A percentile compares a stretch with the other conserved stretches of the same genome.
Conservation (phyloP, 768 basidiomycete genomes). For the Pulveroboletus sp. region DNA sequence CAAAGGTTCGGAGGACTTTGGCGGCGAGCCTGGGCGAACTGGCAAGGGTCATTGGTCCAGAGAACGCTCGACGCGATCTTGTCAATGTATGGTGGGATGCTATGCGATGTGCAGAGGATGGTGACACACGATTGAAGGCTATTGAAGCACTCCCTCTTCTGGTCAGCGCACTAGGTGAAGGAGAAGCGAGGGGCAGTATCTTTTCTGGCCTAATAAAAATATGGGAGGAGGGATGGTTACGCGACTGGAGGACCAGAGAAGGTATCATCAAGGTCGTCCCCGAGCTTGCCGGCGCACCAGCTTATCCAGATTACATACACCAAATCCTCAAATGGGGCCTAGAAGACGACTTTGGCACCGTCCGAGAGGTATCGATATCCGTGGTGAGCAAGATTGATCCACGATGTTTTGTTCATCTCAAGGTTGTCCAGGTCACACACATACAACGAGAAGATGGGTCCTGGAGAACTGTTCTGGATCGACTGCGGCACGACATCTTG, state of each 20-base stretch:
- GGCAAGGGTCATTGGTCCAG: constrained; percentile 76
- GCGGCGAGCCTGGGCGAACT: constrained; percentile 88
- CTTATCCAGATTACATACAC: constrained; percentile 44
- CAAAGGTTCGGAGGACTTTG: constrained; percentile 70
- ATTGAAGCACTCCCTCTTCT: constrained; percentile 63
- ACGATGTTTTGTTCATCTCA: constrained; percentile 7
- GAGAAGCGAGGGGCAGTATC: constrained; percentile 40
- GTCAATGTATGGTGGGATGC: constrained; percentile 66
- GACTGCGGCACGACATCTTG: constrained; percentile 39
- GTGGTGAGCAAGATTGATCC: constrained; percentile 43
- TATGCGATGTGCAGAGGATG: constrained; percentile 51
- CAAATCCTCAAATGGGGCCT: constrained; percentile 57
- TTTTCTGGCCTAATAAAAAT: constrained; percentile 44
- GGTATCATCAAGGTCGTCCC: constrained; percentile 53
- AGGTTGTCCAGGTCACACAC: constrained; percentile 41
- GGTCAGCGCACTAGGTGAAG: constrained; percentile 44
- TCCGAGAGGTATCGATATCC: constrained; percentile 69
- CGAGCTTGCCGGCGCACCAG: constrained; percentile 42
- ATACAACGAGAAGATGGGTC: constrained; percentile 39
- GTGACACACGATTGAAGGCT: constrained; percentile 65
- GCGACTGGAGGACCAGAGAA: constrained; percentile 80
- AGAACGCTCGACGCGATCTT: constrained; percentile 63
- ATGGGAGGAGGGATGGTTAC: constrained; percentile 58
- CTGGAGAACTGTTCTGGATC: constrained; percentile 32
- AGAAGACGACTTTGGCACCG: constrained; percentile 77